Base-by-base conservation (phyloP, 73 alveolate genomes). In the Durusdinium trenchii region DNA sequence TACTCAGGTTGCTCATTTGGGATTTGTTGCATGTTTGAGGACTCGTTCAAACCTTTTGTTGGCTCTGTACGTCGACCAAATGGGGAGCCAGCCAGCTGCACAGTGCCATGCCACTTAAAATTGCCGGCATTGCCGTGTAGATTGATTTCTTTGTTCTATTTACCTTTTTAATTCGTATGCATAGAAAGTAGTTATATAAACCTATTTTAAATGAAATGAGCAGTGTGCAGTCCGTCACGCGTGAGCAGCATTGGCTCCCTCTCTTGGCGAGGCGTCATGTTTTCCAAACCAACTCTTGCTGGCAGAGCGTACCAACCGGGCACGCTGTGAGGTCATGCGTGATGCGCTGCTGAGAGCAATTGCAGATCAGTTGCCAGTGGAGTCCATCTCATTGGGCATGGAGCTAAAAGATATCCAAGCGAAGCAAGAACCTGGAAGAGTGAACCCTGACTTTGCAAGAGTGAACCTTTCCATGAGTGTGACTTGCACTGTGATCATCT, bases 271-370 rank as follows among this genome's bases (percentile, higher is more conserved):
- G 12, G 69, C 32, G 12, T 57, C 69, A 16, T 12, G 32, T 57
- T 23, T 23, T 57, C 12, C 69, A 57, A 12, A 16, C 23, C 69
- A 57, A 23, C 69, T 57, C 23, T 57, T 73, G 6, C 26, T 38
- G n/a, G n/a, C n/a, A n/a, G n/a, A n/a, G n/a, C 64, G 64, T 9
- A 12, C 64, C 64, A 9, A 20, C 64, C 20, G 64, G 64, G 82
- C 82, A 30, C 7, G 12, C 82, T 7, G 62, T 6, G 51, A 69
- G 91, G 90, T 92, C 45, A 92, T 92, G 98, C 87, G 98, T 1
- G 98, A 92, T 47, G 98, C 98, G 30, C 90, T 92, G 61, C 98
- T 92, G 64, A 82, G 35, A 43, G 91, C 90, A 43, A 69, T 92
- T 42, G 98, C 98, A 10, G 79, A 20, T n/a, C 69, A 54, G 32